These are phyloP conservation scores for Vanrija sp. DNA, from an alignment of 1,284 basidiomycete genomes.

Conservation along the genomic window DNA sequence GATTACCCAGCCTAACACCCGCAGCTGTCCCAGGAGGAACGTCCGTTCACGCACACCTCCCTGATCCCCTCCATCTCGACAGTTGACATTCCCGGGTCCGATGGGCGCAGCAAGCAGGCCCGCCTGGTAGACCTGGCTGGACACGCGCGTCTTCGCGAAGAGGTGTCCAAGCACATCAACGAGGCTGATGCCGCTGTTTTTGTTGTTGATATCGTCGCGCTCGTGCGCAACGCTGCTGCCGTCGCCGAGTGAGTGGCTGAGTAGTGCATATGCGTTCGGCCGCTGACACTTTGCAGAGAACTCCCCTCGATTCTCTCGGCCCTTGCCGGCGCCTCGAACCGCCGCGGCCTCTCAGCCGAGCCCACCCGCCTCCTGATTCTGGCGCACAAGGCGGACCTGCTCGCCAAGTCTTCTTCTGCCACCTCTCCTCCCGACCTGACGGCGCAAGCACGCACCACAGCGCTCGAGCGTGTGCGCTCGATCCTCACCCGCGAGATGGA, in stretches of 20 bases:
- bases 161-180: constrained; percentile 28
- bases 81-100: constrained; percentile 24
- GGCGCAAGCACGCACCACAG: constrained; percentile 19
- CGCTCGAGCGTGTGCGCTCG: constrained; percentile 34
- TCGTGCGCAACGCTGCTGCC: constrained; percentile 37
- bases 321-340: constrained; percentile 29
- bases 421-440: constrained; percentile 30
- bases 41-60: constrained; percentile 43
- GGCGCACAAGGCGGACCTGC: constrained; percentile 45
- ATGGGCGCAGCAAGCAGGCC: constrained; percentile 22
- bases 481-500: constrained; percentile 48
- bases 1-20: not conserved
- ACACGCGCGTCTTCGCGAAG: constrained; percentile 46
- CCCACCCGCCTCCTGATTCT: constrained; percentile 40
- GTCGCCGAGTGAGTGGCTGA: constrained; percentile 42
- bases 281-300: constrained; percentile 25
- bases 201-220: constrained; percentile 40
- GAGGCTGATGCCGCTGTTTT: constrained; percentile 40
- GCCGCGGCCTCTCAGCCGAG: constrained; percentile 14
- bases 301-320: constrained; percentile 40
- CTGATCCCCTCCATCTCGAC: constrained; percentile 30
- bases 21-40: constrained; percentile 36
- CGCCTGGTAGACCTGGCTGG: constrained; percentile 44
- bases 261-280: too few species aligned
- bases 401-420: constrained; percentile 20